These are phyloP conservation scores for Phytophthora syringae DNA, from an alignment of 352 stramenopile species.

Conservation along the genomic window DNA sequence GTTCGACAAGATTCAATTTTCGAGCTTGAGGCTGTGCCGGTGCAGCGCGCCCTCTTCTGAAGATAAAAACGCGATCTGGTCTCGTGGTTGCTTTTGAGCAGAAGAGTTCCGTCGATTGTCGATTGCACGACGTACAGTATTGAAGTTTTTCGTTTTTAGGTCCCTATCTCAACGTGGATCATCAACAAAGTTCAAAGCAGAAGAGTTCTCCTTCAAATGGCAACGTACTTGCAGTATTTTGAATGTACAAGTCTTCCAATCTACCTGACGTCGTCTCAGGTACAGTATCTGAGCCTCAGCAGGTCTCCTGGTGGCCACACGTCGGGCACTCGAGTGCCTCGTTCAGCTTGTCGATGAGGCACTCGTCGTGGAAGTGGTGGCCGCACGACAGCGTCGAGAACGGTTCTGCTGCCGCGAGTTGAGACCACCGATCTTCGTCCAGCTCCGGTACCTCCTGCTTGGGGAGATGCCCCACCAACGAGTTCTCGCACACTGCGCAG, in stretches of 20 bases:
- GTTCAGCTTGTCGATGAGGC: conserved; percentile 60
- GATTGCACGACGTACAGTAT: too few relatives aligned
- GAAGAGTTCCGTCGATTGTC: not conserved
- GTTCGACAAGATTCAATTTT: conserved; percentile 22
- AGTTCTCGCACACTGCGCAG: conserved; percentile 28
- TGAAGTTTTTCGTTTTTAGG: not conserved
- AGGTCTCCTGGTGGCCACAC: conserved; percentile 37
- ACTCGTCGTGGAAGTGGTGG: conserved; percentile 69
- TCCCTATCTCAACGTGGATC: not conserved
- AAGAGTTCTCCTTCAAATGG: too few relatives aligned
- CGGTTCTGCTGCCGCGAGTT: conserved; percentile 12
- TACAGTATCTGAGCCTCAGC: conserved; percentile 8
- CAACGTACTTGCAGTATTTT: too few relatives aligned
- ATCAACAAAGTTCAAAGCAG: too few relatives aligned
- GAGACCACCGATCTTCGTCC: conserved; percentile 22
- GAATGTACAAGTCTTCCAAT: conserved; percentile 11
- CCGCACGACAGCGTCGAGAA: conserved; percentile 46
- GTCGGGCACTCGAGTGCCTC: conserved; percentile 49
- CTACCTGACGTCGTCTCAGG: not conserved
- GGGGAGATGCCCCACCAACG: conserved; percentile 18
- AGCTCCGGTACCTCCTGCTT: conserved; percentile 11
- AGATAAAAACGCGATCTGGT: conserved; percentile 1
- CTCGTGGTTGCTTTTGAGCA: not conserved
- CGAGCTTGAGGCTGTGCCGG: conserved; percentile 19
- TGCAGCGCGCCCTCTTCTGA: conserved; percentile 16